A percentile compares a stretch with the other conserved stretches of the same genome.
Evolutionary conservation across 768 basidiomycete genomes (phyloP).

Genomic region (Rhizopogon sp.): DNA sequence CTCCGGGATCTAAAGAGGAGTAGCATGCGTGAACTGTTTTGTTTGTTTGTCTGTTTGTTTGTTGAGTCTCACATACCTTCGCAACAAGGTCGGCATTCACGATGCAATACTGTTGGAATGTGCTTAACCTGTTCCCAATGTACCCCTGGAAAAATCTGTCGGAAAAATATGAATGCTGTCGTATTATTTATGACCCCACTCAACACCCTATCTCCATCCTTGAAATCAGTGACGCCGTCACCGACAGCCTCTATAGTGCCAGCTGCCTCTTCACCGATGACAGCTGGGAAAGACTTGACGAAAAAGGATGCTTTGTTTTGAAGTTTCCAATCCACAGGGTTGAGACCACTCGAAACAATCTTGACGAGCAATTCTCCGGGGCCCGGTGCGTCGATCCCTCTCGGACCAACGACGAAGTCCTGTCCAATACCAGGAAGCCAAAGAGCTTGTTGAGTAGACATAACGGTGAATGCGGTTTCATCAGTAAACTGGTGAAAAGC

Average conservation of each 20-base stretch:
- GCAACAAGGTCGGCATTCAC: slow-evolving; percentile 15
- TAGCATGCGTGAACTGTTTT: neutral
- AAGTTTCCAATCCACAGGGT: slow-evolving; percentile 39
- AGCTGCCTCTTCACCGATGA: slow-evolving; percentile 34
- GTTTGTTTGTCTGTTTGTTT: neutral
- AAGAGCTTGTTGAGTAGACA: slow-evolving; percentile 13
- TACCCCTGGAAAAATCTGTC: slow-evolving; percentile 10
- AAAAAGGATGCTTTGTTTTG: slow-evolving; percentile 4
- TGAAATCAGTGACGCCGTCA: slow-evolving; percentile 30
- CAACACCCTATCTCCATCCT: slow-evolving; percentile 35
- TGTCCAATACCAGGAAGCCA: slow-evolving; percentile 12
- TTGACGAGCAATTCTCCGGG: slow-evolving; percentile 39
- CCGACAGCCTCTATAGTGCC: slow-evolving; percentile 37
- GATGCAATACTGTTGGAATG: slow-evolving; percentile 25
- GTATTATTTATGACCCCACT: slow-evolving; percentile 4
- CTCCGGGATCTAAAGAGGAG: slow-evolving; percentile 26
- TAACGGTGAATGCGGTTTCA: neutral
- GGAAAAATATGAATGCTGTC: neutral
- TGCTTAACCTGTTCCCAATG: slow-evolving; percentile 1
- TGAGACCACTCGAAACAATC: slow-evolving; percentile 35
- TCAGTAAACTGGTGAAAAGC: too few relatives aligned
- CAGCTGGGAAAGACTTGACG: slow-evolving; percentile 32
- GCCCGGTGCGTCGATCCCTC: slow-evolving; percentile 29
- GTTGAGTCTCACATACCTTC: slow-evolving; percentile 7
- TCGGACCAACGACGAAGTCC: slow-evolving; percentile 6